These are phyloP conservation scores for Pleurostoma richardsiae DNA, from an alignment of 2,329 filamentous ascomycete genomes.

Conservation along the genomic window DNA sequence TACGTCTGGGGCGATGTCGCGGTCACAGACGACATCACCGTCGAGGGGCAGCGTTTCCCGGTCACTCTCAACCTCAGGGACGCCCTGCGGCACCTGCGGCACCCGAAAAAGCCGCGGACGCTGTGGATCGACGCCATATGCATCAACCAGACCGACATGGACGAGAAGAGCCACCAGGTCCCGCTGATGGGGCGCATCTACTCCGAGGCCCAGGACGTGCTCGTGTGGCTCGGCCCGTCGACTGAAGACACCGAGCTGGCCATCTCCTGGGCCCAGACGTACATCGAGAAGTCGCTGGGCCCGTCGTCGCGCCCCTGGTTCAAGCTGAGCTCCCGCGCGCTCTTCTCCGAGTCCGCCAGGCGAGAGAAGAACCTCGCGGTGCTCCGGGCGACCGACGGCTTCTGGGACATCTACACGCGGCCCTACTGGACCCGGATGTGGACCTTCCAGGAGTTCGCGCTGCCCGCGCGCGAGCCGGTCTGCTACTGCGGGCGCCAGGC, in stretches of 20 bases:
- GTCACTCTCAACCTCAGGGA: neutral
- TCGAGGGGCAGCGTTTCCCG: neutral
- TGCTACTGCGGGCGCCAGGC: neutral
- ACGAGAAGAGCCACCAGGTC: neutral
- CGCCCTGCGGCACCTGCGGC: neutral
- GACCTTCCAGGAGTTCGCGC: conserved; percentile 3
- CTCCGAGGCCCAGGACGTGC: neutral
- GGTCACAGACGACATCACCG: neutral
- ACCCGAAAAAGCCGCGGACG: neutral
- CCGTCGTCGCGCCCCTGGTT: neutral
- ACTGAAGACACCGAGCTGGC: neutral
- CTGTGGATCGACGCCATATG: conserved; percentile 3
- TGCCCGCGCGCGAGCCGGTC: neutral
- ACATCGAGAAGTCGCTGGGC: too few relatives aligned
- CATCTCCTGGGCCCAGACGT: neutral
- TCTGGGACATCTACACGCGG: neutral
- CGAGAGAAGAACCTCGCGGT: neutral
- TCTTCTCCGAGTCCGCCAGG: neutral
- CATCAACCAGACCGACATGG: conserved; percentile 1
- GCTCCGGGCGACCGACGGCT: neutral
- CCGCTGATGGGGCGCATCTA: neutral
- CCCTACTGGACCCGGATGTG: conserved; percentile 2
- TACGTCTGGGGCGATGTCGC: conserved; percentile 1
- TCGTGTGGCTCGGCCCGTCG: neutral
- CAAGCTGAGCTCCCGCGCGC: neutral